Evolutionary conservation across 106 monocot genomes (phyloP), one percentile per base, ranked within the genome.

Genomic region (Chionographis japonica): DNA sequence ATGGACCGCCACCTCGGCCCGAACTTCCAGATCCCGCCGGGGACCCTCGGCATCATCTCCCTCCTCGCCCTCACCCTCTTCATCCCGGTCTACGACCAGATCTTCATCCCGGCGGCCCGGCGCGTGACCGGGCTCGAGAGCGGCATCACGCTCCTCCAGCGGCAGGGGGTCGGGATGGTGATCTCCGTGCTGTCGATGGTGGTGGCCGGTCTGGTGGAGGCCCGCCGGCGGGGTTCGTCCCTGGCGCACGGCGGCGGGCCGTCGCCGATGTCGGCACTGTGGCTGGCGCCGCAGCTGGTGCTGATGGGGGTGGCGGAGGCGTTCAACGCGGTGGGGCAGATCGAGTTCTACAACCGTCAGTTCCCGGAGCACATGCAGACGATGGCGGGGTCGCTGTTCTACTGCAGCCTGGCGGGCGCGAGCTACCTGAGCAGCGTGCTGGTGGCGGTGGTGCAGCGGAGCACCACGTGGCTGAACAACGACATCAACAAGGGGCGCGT

Each of bases 341-440:
- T 85, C 4, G 91, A 88, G 77, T 88, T 92, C 67, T 92, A 82
- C 78, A 81, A 92, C 77, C 63, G 60, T 58, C 80, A 92, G 71
- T 92, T 92, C 60, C 91, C 88, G 2, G 91, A 88, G 54, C 87
- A 85, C 49, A 78, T 92, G 91, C 81, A 74, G 46, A 85, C 84
- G 11, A 2, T 88, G 12, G 91, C 85, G 0, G 71, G 66, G 6
- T 73, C 93, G 3, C 73, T 89, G 16, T 93, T 84, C 82, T 80
- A 65, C 73, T 82, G 79, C 64, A 80, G 75, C 69, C 27, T 80
- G 35, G 88, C 88, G 3, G 77, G 72, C 0, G 77, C 83, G 3
- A 75, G 64, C 61, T 92, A 92, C 62, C 6, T 92, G 15, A 81
- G 83, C 72, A 63, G 56, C 14, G 2, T 77, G n/a, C 60, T 92